Evolutionary conservation across 257 asterid species (phyloP), one percentile per base, ranked within the genome.

Genomic region (Solanum pinnatisectum): DNA sequence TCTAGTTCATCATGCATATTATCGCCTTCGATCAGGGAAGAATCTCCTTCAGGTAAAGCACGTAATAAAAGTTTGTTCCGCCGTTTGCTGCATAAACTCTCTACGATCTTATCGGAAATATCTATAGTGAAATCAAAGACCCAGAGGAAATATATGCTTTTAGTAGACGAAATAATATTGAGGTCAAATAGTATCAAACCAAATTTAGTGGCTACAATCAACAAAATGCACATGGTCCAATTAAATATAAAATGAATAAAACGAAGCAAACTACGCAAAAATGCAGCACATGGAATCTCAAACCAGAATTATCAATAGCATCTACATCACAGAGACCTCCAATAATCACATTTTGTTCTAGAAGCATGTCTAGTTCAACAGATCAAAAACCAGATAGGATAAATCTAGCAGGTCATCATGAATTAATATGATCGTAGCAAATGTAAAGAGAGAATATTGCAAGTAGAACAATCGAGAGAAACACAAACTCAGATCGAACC

Each of bases 101-200:
- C 99, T 90, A 97, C 98, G 87, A 97, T 95, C 95, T 94, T 97
- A 87, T 96, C 98, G 8, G 99, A 93, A 90, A 96, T 87, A 88
- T 94, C 99, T 97, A 95, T 65, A 85, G 89, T 63, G 77, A 90
- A 81, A 88, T 27, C 44, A 84, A 27, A 88, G 20, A 86, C n/a
- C 78, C 49, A 70, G 8, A 87, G 13, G 23, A 30, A 56, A 52
- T 8, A 42, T 78, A 78, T 6, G 84, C 9, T 42, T 79, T 79
- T 30, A 79, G 84, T 42, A 25, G 65, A 25, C 25, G 39, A 44
- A 44, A 79, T 23, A 49, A 79, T 74, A 37, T 18, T 10, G 30
- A 79, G 3, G 60, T 78, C 4, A 40, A 25, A 40, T 2, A 27
- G 65, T 44, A 79, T 79, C 39, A 79, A 78, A 79, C 9, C 65